Evolutionary conservation across 768 basidiomycete species (phyloP).

Genomic region (Holtermanniella nyarrowii): DNA sequence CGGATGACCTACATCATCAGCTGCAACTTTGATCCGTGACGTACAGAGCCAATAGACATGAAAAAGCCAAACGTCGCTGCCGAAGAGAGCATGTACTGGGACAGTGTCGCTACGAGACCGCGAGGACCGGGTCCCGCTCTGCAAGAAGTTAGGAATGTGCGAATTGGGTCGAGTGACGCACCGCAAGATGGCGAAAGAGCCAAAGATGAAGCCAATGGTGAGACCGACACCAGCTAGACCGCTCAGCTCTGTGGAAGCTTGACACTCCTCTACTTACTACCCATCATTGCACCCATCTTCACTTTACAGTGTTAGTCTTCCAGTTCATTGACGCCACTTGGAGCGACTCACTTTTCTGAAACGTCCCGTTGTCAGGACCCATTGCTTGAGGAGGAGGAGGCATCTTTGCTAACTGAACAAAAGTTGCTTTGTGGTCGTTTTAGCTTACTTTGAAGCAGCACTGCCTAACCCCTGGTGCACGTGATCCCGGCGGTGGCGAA

Average conservation of each 20-base stretch:
- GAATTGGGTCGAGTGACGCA: conserved; percentile 40
- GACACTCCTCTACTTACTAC: conserved; percentile 22
- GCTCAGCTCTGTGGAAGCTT: no score
- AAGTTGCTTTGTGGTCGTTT: no score
- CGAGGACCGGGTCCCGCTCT: conserved; percentile 86
- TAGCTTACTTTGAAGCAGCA: not conserved
- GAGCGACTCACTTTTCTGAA: not conserved
- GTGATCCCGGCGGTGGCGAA: no score
- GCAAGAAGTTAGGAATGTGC: conserved; percentile 4
- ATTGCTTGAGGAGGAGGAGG: not conserved
- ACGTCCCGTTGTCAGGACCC: not conserved
- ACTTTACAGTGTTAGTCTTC: no score
- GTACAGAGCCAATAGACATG: conserved; percentile 83
- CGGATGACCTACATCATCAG: conserved; percentile 62
- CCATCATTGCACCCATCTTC: conserved; percentile 41
- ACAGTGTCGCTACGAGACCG: conserved; percentile 79
- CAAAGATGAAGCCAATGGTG: conserved; percentile 96
- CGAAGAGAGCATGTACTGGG: conserved; percentile 96
- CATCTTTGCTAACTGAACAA: not conserved
- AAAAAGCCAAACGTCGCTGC: conserved; percentile 97
- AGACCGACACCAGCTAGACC: conserved; percentile 77
- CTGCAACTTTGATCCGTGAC: conserved; percentile 19
- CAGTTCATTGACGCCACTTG: no score
- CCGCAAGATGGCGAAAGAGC: conserved; percentile 84
- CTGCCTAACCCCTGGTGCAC: no score